Evolutionary conservation across 306 rosid genomes (phyloP), one percentile per base, ranked within the genome.

Genomic region (Hippophae tibetana): DNA sequence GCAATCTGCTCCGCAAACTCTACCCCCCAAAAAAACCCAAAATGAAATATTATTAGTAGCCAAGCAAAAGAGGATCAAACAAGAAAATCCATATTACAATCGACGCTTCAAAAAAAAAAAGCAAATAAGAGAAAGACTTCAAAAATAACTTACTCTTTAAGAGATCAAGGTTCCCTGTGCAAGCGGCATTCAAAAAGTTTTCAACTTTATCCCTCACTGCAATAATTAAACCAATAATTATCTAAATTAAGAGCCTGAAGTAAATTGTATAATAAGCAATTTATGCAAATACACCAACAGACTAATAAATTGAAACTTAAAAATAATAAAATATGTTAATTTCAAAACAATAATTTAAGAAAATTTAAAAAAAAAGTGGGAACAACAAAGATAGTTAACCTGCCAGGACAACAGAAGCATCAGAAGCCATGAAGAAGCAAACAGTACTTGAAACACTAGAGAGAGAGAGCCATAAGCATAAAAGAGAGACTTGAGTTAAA

Each of bases 331-430:
- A 52, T 18, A 31, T 31, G 2, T 31, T 31, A 31, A 31, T 31
- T 31, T 31, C 38, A 31, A 31, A 31, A 31, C 38, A 31, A 31
- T 31, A 31, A 31, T 31, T 31, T 31, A 31, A 31, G 38, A 31
- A 31, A 31, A 1, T 31, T n/a, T 13, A 46, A 63, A 43, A 52
- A n/a, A 31, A n/a, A 41, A 57, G 54, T 6, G 3, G 40, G 31
- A 46, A 27, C 64, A 48, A 26, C 57, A 53, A 49, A 9, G 25
- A 38, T 47, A 47, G 40, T 31, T 4, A 31, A 81, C 95, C 97
- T 78, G 95, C 89, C 25, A 90, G 97, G 43, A 95, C 97, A 66
- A 72, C 77, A 41, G 97, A 84, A 74, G 97, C 94, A 70, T 84
- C 85, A 51, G 81, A 46, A 38, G 94, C 95, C 97, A 90, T 90